These are phyloP conservation scores for Esteya vermicola DNA, from an alignment of 2,329 filamentous ascomycete species.

Conservation along the genomic window DNA sequence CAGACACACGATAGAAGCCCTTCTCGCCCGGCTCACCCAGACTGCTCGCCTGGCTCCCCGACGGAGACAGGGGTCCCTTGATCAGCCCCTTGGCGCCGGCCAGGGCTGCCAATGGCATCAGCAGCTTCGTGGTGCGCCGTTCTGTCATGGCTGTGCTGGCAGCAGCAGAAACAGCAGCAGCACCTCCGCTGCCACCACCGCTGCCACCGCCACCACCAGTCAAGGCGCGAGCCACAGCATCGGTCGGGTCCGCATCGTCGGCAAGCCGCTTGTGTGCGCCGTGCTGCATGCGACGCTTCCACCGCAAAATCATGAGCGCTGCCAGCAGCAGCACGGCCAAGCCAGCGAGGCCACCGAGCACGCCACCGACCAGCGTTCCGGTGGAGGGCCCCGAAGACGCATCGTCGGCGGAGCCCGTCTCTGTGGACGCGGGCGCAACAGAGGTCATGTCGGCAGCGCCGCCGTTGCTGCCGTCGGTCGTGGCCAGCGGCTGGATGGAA, in stretches of 20 bases:
- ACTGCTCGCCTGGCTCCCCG: conserved; percentile 12
- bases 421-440: conserved; percentile 7
- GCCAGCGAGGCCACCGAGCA: conserved; percentile 44
- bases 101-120: conserved; percentile 32
- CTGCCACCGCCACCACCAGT: conserved; percentile 12
- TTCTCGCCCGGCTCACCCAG: conserved; percentile 22
- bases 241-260: conserved; percentile 13
- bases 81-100: conserved; percentile 4
- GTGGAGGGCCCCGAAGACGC: conserved; percentile 14
- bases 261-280: conserved; percentile 28
- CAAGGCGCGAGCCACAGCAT: conserved; percentile 10
- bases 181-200: conserved; percentile 10
- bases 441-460: conserved; percentile 3
- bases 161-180: conserved; percentile 8
- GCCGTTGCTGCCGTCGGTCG: conserved; percentile 5
- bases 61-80: background rate
- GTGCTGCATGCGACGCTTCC: conserved; percentile 27
- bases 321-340: conserved; percentile 40
- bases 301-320: conserved; percentile 36
- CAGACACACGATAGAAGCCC: conserved; percentile 51
- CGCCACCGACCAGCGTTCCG: conserved; percentile 35
- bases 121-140: conserved; percentile 27
- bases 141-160: conserved; percentile 27
- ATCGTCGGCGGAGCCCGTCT: conserved; percentile 11
- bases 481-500: background rate